Evolutionary conservation across 768 basidiomycete genomes (phyloP).

Genomic region (Leucosporidium yakuticum): DNA sequence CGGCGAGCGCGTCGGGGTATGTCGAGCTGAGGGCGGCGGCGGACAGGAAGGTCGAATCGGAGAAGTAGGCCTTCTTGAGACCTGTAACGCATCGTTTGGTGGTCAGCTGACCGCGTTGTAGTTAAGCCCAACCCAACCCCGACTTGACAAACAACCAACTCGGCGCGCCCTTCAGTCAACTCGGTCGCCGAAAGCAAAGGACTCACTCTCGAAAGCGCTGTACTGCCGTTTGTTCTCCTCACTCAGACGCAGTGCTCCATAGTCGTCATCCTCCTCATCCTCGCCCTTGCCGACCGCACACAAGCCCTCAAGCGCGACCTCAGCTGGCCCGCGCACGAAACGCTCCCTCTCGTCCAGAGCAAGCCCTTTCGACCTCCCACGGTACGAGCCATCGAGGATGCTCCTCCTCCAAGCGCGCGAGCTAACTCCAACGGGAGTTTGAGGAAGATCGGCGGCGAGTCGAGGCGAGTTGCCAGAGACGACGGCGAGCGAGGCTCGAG

Average conservation of each 20-base stretch:
- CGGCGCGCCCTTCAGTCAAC: neutral
- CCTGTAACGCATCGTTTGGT: neutral
- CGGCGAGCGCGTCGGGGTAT: neutral
- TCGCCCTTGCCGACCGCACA: neutral
- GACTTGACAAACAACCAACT: no score
- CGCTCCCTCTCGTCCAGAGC: neutral
- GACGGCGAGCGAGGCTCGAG: no score
- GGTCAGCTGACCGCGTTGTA: neutral
- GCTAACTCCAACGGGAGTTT: no score
- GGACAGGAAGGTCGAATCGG: neutral
- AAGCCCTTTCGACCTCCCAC: neutral
- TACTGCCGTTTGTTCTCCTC: neutral
- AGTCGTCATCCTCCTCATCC: neutral
- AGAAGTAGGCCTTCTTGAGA: neutral
- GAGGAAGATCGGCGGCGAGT: no score
- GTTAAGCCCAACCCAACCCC: no score
- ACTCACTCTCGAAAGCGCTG: neutral
- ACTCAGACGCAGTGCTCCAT: neutral
- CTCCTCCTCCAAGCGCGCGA: neutral
- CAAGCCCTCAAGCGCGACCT: neutral
- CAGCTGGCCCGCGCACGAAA: neutral
- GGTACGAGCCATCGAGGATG: neutral
- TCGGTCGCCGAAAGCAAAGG: neutral
- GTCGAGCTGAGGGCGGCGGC: neutral
- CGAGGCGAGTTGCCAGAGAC: no score